Evolutionary conservation across 2,329 filamentous ascomycete genomes (phyloP), one percentile per base, ranked within the genome.

Genomic region (Aspergillus candidus): DNA sequence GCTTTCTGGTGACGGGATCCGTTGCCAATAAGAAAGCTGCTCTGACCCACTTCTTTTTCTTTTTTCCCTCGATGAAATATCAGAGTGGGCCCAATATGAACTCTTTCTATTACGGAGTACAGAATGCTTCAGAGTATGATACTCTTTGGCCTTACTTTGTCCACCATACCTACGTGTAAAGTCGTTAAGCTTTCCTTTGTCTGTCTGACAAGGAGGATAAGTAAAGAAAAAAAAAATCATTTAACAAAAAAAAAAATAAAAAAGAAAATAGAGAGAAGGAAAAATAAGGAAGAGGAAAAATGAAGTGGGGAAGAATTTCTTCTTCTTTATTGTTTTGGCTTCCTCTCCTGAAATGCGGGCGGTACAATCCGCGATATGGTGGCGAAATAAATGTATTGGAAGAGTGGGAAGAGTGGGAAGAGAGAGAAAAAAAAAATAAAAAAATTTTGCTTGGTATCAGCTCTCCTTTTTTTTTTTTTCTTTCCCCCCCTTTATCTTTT

Each of bases 1-100:
- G 53, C 46, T 56, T 54, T 51, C 47, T 53, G 51, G 54, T 54
- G 54, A 55, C 43, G 49, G 52, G 41, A 27, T 52, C 53, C 47
- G 47, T 55, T 52, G 46, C 41, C 42, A 52, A 43, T 46, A 43
- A 41, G 32, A 46, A 43, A 41, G 37, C 33, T 17, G 32, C 31
- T 38, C 12, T 18, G 32, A 41, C 10, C 38, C n/a, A 12, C 32
- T 36, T 43, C 29, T 43, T 46, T 31, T 34, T 45, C 36, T 41
- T 32, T 32, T 46, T 41, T 43, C 35, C 36, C 11, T 40, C 11
- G 32, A 27, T 35, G 42, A 35, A 44, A 40, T 40, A 41, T 17
- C 22, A 34, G 38, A 40, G 30, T 38, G 38, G 33, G 34, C 35
- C 36, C 35, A 39, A 39, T 38, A 37, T 30, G 38, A 34, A 35